Conservation (phyloP, 495 filamentous ascomycete species). For the Aspergillus coremiiformis region DNA sequence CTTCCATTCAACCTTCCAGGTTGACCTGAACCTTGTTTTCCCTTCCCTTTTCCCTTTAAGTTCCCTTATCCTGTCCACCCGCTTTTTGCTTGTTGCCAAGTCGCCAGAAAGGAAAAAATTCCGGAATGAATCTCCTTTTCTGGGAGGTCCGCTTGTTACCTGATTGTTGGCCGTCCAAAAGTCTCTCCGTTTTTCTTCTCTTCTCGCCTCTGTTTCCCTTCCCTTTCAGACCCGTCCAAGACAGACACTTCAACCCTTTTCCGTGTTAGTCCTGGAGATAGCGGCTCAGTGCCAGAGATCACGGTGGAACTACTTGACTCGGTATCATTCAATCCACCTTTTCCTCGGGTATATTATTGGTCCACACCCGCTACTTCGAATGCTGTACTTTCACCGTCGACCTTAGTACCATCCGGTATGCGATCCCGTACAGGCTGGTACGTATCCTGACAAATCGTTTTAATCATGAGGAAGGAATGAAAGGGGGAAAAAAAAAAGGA, state of each 20-base stretch:
- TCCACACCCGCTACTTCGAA: constrained; percentile 14
- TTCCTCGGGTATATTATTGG: constrained; percentile 6
- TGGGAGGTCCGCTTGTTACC: neutral
- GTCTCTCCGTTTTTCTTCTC: neutral
- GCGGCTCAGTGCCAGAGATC: neutral
- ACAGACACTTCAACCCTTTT: constrained; percentile 3
- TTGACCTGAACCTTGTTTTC: no score
- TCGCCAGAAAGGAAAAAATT: neutral
- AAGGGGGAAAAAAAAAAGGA: no score
- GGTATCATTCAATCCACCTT: neutral
- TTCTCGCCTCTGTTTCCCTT: neutral
- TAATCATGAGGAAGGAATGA: neutral
- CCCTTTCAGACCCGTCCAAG: neutral
- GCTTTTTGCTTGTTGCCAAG: neutral
- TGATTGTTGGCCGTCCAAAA: neutral
- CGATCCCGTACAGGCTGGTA: constrained; percentile 49
- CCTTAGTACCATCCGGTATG: constrained; percentile 37
- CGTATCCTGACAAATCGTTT: neutral
- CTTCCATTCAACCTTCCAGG: neutral
- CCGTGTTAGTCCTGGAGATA: neutral
- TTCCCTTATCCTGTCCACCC: neutral
- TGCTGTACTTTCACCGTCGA: constrained; percentile 25
- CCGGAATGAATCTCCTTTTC: neutral
- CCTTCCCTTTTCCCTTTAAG: no score
- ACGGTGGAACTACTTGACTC: constrained; percentile 7